Evolutionary conservation across 2,329 filamentous ascomycete genomes (phyloP).

Genomic region (Fusarium robinianum): DNA sequence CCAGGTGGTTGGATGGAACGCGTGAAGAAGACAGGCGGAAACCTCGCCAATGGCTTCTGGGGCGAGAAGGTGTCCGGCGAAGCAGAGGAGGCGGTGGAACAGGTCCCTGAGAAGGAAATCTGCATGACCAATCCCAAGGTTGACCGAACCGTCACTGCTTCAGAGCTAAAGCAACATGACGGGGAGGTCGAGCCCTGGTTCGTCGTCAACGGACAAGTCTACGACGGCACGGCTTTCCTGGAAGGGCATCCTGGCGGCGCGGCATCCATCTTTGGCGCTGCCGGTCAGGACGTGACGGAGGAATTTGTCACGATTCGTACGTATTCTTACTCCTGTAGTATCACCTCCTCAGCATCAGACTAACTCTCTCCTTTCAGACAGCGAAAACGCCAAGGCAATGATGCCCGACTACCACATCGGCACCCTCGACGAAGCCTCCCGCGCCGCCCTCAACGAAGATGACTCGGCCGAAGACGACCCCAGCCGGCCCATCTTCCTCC

Average conservation of each 20-base stretch:
- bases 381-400: constrained; percentile 90
- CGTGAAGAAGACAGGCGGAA: constrained; percentile 80
- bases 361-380: constrained; percentile 61
- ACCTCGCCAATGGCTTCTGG: constrained; percentile 82
- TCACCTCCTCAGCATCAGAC: constrained; percentile 2
- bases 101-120: constrained; percentile 66
- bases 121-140: constrained; percentile 75
- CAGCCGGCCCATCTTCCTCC: constrained; percentile 68
- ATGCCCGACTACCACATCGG: constrained; percentile 87
- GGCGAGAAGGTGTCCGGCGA: constrained; percentile 69
- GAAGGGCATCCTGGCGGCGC: constrained; percentile 85
- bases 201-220: constrained; percentile 84
- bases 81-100: constrained; percentile 45
- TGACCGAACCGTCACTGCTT: constrained; percentile 65
- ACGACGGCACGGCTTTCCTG: constrained; percentile 81
- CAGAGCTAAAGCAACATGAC: constrained; percentile 73
- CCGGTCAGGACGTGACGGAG: constrained; percentile 81
- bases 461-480: constrained; percentile 43
- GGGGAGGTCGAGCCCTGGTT: constrained; percentile 77
- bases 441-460: constrained; percentile 55
- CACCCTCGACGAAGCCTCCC: constrained; percentile 65
- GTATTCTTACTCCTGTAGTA: constrained; percentile 43
- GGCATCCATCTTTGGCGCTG: constrained; percentile 79
- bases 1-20: constrained; percentile 92
- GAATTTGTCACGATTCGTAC: constrained; percentile 91